A percentile compares a stretch with the other conserved stretches of the same genome.
Conservation (phyloP, 345 rosid genomes). For the Mangifera indica region DNA sequence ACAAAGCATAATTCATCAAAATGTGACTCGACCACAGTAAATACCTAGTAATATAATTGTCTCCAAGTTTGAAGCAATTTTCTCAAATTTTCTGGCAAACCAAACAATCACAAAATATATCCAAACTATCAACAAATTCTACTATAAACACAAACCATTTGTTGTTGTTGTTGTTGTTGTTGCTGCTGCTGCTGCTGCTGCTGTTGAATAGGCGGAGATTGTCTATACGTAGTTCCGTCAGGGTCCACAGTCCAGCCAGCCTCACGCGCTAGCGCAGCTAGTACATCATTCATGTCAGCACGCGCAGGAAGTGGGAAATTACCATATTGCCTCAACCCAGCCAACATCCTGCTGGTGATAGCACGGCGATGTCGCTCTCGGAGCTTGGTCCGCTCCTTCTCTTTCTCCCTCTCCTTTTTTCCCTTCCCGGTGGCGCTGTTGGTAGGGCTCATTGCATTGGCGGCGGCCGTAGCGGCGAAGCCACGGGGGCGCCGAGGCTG, state of each 20-base stretch:
- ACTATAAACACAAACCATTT: constrained; percentile 44
- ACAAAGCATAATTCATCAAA: neutral
- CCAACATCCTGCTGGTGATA: constrained; percentile 94
- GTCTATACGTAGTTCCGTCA: constrained; percentile 84
- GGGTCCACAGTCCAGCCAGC: constrained; percentile 97
- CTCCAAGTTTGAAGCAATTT: too few species aligned
- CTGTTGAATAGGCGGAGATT: constrained; percentile 41
- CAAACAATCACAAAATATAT: too few species aligned
- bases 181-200: too few species aligned
- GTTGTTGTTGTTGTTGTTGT: constrained; percentile 28
- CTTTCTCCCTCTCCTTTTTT: constrained; percentile 88
- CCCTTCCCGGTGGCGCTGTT: constrained; percentile 45
- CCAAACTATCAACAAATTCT: too few species aligned
- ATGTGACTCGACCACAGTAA: too few species aligned
- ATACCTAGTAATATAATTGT: too few species aligned
- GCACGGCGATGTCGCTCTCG: constrained; percentile 97
- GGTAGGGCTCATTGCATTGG: constrained; percentile 33
- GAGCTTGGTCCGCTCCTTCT: constrained; percentile 93
- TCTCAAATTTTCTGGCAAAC: too few species aligned
- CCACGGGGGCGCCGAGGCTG: constrained; percentile 76
- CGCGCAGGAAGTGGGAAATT: constrained; percentile 97
- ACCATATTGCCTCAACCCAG: constrained; percentile 89
- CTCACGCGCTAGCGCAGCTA: constrained; percentile 94
- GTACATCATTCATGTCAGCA: constrained; percentile 99
- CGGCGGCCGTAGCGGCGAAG: constrained; percentile 65